These are phyloP conservation scores for Cicer chorassanicum DNA, from an alignment of 306 rosid genomes.

Conservation along the genomic window DNA sequence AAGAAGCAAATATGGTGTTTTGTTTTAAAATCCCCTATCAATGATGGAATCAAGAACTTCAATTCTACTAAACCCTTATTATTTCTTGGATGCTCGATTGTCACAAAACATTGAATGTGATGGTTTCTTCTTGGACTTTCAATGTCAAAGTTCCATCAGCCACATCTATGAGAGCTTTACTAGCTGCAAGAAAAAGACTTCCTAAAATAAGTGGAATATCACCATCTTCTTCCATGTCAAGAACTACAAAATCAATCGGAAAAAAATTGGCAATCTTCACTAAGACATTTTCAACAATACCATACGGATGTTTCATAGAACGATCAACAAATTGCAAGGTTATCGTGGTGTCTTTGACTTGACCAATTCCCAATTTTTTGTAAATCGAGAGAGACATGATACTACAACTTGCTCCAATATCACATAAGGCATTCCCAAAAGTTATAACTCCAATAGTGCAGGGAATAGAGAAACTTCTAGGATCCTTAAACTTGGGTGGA, in stretches of 20 bases:
- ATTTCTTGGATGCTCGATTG: too few relatives aligned
- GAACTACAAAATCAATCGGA: not conserved
- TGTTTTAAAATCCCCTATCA: too few relatives aligned
- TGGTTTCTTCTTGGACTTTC: too few relatives aligned
- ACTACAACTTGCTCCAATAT: not conserved
- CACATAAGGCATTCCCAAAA: not conserved
- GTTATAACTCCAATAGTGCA: not conserved
- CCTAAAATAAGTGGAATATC: not conserved
- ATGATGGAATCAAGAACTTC: too few relatives aligned
- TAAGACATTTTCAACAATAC: not conserved
- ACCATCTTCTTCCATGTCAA: not conserved
- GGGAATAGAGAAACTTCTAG: not conserved
- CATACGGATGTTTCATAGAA: not conserved
- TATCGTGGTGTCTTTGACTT: too few relatives aligned
- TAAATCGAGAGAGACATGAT: not conserved
- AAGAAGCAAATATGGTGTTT: too few relatives aligned
- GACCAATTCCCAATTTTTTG: not conserved
- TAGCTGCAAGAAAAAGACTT: too few relatives aligned
- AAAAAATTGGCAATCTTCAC: not conserved
- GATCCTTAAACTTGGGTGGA: not conserved
- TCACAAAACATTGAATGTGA: too few relatives aligned
- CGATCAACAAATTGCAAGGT: not conserved
- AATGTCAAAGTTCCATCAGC: too few relatives aligned
- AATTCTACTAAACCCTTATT: too few relatives aligned
- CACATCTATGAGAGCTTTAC: too few relatives aligned